Evolutionary conservation across 257 asterid species (phyloP).

Genomic region (Petrea volubilis): DNA sequence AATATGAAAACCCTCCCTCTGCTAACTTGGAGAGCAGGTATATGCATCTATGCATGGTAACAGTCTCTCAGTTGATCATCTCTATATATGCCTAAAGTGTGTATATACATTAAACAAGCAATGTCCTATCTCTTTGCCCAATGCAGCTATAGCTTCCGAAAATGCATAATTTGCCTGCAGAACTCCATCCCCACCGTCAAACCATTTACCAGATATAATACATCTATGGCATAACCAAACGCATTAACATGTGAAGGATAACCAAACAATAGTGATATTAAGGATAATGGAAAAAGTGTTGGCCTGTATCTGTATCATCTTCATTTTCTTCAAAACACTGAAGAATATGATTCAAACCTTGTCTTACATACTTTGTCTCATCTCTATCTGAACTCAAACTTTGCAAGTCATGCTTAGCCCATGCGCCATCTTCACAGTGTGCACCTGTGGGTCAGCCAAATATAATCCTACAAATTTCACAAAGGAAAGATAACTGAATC

Average conservation of each 20-base stretch:
- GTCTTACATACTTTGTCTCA: constrained; percentile 39
- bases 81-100: neutral
- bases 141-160: neutral
- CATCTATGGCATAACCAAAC: neutral
- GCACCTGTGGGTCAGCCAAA: constrained; percentile 32
- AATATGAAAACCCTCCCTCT: neutral
- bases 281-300: neutral
- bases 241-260: neutral
- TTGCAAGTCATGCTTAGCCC: constrained; percentile 26
- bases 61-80: neutral
- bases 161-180: neutral
- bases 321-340: constrained; percentile 12
- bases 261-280: neutral
- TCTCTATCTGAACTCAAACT: constrained; percentile 34
- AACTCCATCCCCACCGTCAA: neutral
- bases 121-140: neutral
- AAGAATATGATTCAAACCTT: constrained; percentile 38
- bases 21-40: neutral
- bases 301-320: neutral
- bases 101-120: neutral
- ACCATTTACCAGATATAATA: neutral
- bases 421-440: constrained; percentile 40
- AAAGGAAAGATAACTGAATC: constrained; percentile 25
- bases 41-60: neutral
- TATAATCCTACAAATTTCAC: constrained; percentile 31